Conservation (phyloP, 169 alveolate genomes). For the Plasmodium sp. region DNA sequence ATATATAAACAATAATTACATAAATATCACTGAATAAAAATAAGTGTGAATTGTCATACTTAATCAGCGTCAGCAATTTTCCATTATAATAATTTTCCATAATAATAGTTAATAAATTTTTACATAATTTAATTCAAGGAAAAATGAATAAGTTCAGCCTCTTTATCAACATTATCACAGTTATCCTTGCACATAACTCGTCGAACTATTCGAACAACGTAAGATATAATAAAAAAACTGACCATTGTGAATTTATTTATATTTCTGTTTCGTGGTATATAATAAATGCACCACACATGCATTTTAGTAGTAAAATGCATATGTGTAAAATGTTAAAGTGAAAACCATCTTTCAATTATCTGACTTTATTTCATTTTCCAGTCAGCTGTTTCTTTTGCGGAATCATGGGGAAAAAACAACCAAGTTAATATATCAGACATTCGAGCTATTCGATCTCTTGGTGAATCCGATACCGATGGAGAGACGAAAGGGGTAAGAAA, state of each 20-base stretch:
- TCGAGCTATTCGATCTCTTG: background rate
- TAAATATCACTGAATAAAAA: background rate
- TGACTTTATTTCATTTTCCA: background rate
- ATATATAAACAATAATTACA: background rate
- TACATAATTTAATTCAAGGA: background rate
- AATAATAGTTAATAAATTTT: background rate
- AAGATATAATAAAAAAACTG: background rate
- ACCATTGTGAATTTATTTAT: background rate
- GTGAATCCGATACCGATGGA: background rate
- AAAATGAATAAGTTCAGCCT: background rate
- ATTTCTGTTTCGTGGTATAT: background rate
- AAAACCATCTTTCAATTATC: background rate
- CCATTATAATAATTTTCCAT: background rate
- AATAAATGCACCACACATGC: background rate
- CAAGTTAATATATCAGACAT: background rate
- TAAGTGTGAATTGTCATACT: background rate
- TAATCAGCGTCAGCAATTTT: too few species aligned
- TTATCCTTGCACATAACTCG: background rate
- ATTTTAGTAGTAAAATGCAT: background rate
- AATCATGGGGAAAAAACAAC: background rate
- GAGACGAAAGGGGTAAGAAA: background rate
- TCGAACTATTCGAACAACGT: slow-evolving; percentile 1
- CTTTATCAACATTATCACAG: background rate
- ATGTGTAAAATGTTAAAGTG: background rate
- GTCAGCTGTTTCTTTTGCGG: background rate